These are phyloP conservation scores for Penicillium parvum DNA, from an alignment of 495 filamentous ascomycete species.

Conservation along the genomic window DNA sequence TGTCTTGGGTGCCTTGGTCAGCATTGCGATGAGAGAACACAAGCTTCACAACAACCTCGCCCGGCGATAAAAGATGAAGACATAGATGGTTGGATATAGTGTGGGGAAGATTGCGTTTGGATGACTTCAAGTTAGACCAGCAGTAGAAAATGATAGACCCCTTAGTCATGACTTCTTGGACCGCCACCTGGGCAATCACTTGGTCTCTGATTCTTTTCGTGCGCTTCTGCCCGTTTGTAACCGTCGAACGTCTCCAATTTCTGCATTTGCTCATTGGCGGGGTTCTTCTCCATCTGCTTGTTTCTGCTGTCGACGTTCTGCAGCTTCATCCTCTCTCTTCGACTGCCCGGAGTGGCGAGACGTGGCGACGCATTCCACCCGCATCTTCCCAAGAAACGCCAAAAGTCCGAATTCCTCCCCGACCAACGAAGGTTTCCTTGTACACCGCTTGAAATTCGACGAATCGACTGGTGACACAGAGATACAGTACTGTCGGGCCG, in stretches of 20 bases:
- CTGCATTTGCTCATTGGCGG: constrained; percentile 1
- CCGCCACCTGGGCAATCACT: too few relatives aligned
- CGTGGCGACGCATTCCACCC: constrained; percentile 10
- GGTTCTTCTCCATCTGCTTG: background rate
- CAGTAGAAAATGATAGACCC: too few relatives aligned
- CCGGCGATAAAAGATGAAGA: constrained; percentile 32
- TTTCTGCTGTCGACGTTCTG: background rate
- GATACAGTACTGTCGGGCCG: too few relatives aligned
- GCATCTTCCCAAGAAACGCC: background rate
- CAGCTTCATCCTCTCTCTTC: background rate
- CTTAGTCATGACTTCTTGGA: too few relatives aligned
- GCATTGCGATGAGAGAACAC: constrained; percentile 72
- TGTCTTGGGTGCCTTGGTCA: constrained; percentile 54
- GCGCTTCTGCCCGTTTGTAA: too few relatives aligned
- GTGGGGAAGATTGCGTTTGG: too few relatives aligned
- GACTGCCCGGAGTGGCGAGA: constrained; percentile 11
- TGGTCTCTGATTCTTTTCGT: too few relatives aligned
- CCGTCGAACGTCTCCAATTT: too few relatives aligned
- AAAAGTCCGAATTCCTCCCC: too few relatives aligned
- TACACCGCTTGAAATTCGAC: constrained; percentile 10
- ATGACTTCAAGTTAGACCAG: too few relatives aligned
- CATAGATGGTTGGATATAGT: too few relatives aligned
- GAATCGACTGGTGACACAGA: background rate
- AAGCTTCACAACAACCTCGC: constrained; percentile 68
- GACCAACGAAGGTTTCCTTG: too few relatives aligned